These are phyloP conservation scores for Yamadazyma epiphylla DNA, from an alignment of 1,139 yeast genomes.

Conservation along the genomic window DNA sequence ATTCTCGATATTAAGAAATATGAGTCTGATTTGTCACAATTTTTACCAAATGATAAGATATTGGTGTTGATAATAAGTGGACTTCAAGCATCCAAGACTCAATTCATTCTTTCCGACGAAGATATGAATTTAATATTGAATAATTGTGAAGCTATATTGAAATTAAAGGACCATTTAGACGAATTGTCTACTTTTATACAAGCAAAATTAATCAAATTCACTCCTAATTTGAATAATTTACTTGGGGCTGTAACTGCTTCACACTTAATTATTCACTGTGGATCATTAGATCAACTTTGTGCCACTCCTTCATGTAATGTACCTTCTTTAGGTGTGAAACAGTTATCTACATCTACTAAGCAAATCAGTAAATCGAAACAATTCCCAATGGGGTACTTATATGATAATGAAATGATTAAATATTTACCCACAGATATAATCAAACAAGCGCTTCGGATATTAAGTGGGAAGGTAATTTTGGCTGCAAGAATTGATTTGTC, in stretches of 20 bases:
- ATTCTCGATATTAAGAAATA: slow-evolving; percentile 28
- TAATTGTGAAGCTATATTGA: slow-evolving; percentile 47
- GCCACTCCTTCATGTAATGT: slow-evolving; percentile 80
- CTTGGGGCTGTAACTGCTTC: slow-evolving; percentile 76
- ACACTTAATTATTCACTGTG: slow-evolving; percentile 64
- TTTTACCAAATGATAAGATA: slow-evolving; percentile 60
- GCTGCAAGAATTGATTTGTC: slow-evolving; percentile 80
- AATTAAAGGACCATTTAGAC: slow-evolving; percentile 40
- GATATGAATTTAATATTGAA: slow-evolving; percentile 38
- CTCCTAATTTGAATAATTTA: slow-evolving; percentile 77
- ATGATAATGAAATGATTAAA: slow-evolving; percentile 49
- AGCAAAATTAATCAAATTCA: slow-evolving; percentile 51
- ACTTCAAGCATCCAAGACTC: slow-evolving; percentile 29
- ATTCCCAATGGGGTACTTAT: slow-evolving; percentile 61
- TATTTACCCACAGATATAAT: slow-evolving; percentile 55
- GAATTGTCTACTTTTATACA: slow-evolving; percentile 55
- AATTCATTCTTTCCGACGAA: slow-evolving; percentile 22
- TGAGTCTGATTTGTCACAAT: slow-evolving; percentile 29
- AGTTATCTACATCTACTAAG: slow-evolving; percentile 35
- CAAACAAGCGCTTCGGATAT: slow-evolving; percentile 70
- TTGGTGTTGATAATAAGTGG: slow-evolving; percentile 77
- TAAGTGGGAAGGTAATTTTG: slow-evolving; percentile 74
- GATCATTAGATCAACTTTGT: slow-evolving; percentile 69
- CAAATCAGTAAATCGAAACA: slow-evolving; percentile 29
- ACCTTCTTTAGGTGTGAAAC: slow-evolving; percentile 70